Base-by-base conservation (phyloP, 2,329 filamentous ascomycete genomes). In the Xenosphaeropsis pyriputrescens region DNA sequence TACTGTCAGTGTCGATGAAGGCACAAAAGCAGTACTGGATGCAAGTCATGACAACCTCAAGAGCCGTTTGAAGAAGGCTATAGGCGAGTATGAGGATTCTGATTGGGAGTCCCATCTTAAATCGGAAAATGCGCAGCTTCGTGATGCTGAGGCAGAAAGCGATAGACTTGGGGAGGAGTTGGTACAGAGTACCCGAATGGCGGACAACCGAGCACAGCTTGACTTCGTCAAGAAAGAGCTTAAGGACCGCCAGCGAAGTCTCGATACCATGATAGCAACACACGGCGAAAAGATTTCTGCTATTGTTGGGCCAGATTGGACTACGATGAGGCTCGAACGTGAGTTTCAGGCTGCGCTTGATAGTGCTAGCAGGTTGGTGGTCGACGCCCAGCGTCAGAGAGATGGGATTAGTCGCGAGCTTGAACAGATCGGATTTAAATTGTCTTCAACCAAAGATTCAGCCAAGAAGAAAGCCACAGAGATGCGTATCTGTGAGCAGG, bases 1-100 rank as follows among this genome's bases (percentile, higher is more conserved):
- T 48, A 64, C 66, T n/a, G 79, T 98, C 39, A 71, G 81, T 29
- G 70, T 88, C 19, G 89, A 98, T 48, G 89, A 96, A 59, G 88
- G 88, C 3, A 73, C 74, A 22, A 84, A 85, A 55, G 81, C 82
- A 18, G 66, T 83, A 3, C 66, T 95, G 6, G 80, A 91, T 49
- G 72, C 77, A 13, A 78, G 80, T 38, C 71, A 83, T 35, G 71
- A 75, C 29, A 82, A 91, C 30, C 67, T 83, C 0, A 72, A 80
- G 42, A 61, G 63, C 14, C 71, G 69, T 26, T 64, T 93, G 13
- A 59, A 68, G 34, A 67, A 70, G 38, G 67, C 74, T 3, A 79
- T 75, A 44, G 63, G 71, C n/a, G 70, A 78, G 2, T 70, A 79
- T 35, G 70, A 75, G 29, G 61, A 60, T 14, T 70, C 75, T 9